Conservation (phyloP, 2,329 filamentous ascomycete species). For the Microdochium trichocladiopsis region DNA sequence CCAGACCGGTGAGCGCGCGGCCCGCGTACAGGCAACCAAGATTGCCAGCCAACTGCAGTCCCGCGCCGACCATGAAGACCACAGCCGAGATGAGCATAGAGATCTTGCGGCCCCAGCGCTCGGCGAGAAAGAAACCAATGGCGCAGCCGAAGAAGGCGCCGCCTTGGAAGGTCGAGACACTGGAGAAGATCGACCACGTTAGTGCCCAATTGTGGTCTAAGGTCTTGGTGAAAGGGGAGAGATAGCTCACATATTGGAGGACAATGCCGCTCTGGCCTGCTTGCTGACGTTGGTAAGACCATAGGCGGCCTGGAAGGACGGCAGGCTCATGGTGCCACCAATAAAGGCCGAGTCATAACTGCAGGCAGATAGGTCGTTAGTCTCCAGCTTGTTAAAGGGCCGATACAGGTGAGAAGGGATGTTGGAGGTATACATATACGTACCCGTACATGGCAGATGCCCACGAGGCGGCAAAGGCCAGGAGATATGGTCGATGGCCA, state of each 20-base stretch:
- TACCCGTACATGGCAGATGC: conserved; percentile 29
- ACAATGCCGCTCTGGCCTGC: conserved; percentile 39
- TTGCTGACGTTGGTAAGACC: conserved; percentile 36
- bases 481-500: conserved; percentile 3
- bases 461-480: conserved; percentile 4
- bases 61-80: conserved; percentile 52
- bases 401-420: no score
- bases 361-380: no score
- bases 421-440: no score
- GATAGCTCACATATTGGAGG: conserved; percentile 50
- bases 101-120: conserved; percentile 48
- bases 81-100: conserved; percentile 41
- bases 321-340: conserved; percentile 55
- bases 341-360: conserved; percentile 51
- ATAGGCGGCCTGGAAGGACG: conserved; percentile 56
- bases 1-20: conserved; percentile 38
- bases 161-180: conserved; percentile 58
- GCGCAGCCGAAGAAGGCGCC: conserved; percentile 64
- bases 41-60: conserved; percentile 48
- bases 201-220: background rate
- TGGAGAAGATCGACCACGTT: background rate
- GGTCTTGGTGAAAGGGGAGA: background rate
- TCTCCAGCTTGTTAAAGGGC: no score
- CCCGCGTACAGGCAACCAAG: conserved; percentile 44
- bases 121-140: conserved; percentile 50